Evolutionary conservation across 2,329 filamentous ascomycete genomes (phyloP), one percentile per base, ranked within the genome.

Genomic region (Alternaria novae-zelandiae): DNA sequence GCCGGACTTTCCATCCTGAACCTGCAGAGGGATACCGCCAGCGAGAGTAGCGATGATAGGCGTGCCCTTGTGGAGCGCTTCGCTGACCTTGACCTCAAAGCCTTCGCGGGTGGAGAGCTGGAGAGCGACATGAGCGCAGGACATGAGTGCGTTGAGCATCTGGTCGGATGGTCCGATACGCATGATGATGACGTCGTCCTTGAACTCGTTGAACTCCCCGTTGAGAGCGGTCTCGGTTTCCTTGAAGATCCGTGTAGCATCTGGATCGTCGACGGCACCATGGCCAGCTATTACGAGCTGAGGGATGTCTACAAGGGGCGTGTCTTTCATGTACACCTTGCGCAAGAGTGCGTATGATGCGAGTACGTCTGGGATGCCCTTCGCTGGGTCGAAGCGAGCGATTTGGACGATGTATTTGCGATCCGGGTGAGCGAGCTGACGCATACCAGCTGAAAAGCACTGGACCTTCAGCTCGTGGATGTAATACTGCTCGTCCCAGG

Each of bases 21-120:
- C 86, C 76, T 96, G 92, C 5, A 95, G 83, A 1, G 92, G 91
- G 57, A 96, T 94, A 11, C 92, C 92, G n/a, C 92, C 92, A 2
- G 90, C 89, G 20, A 85, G 84, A 1, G 90, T 92, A 4, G 90
- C 91, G 66, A 96, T 93, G 71, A 94, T 86, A 1, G 92, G 92
- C 3, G 90, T 88, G 13, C 92, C 92, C 47, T 93, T 92, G 74
- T 94, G 92, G 21, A 95, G 84, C 1, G 91, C 92, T 79, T 96
- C 93, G 0, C 90, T 93, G 6, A 96, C 91, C 80, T 96, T 96
- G 71, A 96, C 90, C 79, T 96, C 92, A 71, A 96, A 96, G 0
- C 92, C 92, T 76, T 96, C 92, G 36, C 91, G 87, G 0, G 90
- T 94, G 3, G 91, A 94, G 6, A 96, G 87, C 78, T 96, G 92